These are phyloP conservation scores for Cutaneotrichosporon spelunceum DNA, from an alignment of 1,284 basidiomycete genomes.

Conservation along the genomic window DNA sequence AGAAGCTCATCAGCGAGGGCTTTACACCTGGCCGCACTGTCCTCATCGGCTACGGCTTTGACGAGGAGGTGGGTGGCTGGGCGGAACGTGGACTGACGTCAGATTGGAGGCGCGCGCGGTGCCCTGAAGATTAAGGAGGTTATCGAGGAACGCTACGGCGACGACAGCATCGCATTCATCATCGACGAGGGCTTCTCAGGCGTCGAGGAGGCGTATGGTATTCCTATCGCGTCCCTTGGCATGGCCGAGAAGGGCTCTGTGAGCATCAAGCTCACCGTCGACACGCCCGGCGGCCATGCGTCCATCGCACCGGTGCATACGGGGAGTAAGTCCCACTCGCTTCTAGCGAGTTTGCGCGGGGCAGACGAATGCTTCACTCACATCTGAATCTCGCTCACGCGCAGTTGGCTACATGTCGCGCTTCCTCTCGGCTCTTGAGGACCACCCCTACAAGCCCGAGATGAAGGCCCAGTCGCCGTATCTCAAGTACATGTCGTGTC, in stretches of 20 bases:
- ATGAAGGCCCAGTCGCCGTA: slow-evolving; percentile 50
- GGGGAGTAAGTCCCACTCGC: slow-evolving; percentile 38
- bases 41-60: slow-evolving; percentile 56
- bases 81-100: neutral
- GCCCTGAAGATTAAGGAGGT: slow-evolving; percentile 41
- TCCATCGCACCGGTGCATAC: slow-evolving; percentile 50
- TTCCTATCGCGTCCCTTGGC: slow-evolving; percentile 49
- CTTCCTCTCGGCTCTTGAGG: slow-evolving; percentile 46
- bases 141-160: slow-evolving; percentile 50
- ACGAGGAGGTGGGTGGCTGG: slow-evolving; percentile 51
- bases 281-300: slow-evolving; percentile 50
- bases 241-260: slow-evolving; percentile 55
- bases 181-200: slow-evolving; percentile 55
- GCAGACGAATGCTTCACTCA: neutral
- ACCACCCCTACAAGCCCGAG: slow-evolving; percentile 43
- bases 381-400: neutral
- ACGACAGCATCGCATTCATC: slow-evolving; percentile 50
- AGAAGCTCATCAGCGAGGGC: slow-evolving; percentile 53
- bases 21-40: slow-evolving; percentile 54
- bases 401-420: slow-evolving; percentile 50
- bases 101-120: slow-evolving; percentile 49
- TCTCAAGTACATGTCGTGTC: slow-evolving; percentile 54
- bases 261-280: slow-evolving; percentile 45
- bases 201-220: slow-evolving; percentile 42
- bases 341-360: too few species aligned